A percentile compares a stretch with the other conserved stretches of the same genome.
These are phyloP conservation scores for Pestalotiopsis sp. DNA, from an alignment of 2,329 filamentous ascomycete species.

Conservation along the genomic window DNA sequence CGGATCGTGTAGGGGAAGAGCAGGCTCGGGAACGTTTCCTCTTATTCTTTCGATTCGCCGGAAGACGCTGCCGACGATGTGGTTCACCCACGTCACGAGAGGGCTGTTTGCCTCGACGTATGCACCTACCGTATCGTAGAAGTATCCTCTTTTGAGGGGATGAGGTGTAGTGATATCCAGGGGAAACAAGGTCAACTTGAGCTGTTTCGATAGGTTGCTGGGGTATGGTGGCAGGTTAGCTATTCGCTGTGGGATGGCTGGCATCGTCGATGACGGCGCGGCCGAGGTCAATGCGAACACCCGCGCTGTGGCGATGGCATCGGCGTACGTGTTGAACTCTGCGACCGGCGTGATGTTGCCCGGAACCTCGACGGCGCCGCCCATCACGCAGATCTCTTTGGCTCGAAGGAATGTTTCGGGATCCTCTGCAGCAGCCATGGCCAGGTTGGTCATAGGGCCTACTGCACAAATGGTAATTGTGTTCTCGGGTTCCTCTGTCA, in stretches of 20 bases:
- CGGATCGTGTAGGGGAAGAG: background rate
- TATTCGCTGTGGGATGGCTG: background rate
- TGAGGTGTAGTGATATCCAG: background rate
- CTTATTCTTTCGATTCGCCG: background rate
- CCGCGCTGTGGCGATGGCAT: conserved; percentile 73
- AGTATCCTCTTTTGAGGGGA: background rate
- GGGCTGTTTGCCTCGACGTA: background rate
- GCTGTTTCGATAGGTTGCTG: background rate
- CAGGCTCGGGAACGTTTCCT: too few species aligned
- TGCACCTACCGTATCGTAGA: background rate
- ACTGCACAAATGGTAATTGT: conserved; percentile 86
- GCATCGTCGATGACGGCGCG: background rate
- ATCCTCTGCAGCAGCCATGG: conserved; percentile 83
- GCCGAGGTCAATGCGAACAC: conserved; percentile 76
- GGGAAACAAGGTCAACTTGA: background rate
- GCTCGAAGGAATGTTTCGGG: conserved; percentile 84
- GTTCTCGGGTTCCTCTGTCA: conserved; percentile 77
- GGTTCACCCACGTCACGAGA: background rate
- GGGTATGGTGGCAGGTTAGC: background rate
- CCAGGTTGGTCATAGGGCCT: conserved; percentile 91
- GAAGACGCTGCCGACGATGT: background rate
- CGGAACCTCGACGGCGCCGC: conserved; percentile 74
- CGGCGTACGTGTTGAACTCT: conserved; percentile 95
- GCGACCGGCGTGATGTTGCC: conserved; percentile 85
- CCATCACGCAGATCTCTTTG: conserved; percentile 95